Percentiles rank a stretch among this genome's conserved stretches.
Conservation (phyloP, 2,329 filamentous ascomycete genomes). For the Venturiaceae sp. region DNA sequence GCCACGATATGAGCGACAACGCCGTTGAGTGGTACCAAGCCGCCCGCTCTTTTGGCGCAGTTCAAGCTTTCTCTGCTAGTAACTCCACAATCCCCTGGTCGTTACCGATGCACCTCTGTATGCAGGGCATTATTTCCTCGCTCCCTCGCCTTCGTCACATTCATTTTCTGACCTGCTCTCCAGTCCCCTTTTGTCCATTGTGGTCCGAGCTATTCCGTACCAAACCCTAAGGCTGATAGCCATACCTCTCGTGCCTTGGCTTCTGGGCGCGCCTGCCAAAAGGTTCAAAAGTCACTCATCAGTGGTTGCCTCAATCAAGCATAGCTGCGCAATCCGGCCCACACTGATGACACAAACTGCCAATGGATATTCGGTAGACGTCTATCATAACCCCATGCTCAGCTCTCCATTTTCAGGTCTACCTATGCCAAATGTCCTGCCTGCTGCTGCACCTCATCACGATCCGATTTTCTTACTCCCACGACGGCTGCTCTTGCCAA, state of each 20-base stretch:
- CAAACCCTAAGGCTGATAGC: constrained; percentile 1
- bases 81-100: neutral
- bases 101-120: neutral
- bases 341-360: neutral
- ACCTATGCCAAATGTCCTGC: neutral
- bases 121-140: constrained; percentile 1
- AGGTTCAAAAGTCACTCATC: neutral
- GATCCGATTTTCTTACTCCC: neutral
- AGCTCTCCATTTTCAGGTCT: neutral
- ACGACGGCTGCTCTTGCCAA: neutral
- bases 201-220: constrained; percentile 1
- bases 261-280: neutral
- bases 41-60: neutral
- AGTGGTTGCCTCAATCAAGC: neutral
- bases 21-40: neutral
- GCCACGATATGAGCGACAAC: neutral
- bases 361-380: neutral
- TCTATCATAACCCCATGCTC: neutral
- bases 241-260: neutral
- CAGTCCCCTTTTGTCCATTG: neutral
- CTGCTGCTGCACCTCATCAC: neutral
- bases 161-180: neutral
- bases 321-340: neutral
- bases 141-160: constrained; percentile 1
- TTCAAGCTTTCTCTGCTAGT: neutral